Evolutionary conservation across 2,329 filamentous ascomycete species (phyloP).

Genomic region (Fusarium humuli): DNA sequence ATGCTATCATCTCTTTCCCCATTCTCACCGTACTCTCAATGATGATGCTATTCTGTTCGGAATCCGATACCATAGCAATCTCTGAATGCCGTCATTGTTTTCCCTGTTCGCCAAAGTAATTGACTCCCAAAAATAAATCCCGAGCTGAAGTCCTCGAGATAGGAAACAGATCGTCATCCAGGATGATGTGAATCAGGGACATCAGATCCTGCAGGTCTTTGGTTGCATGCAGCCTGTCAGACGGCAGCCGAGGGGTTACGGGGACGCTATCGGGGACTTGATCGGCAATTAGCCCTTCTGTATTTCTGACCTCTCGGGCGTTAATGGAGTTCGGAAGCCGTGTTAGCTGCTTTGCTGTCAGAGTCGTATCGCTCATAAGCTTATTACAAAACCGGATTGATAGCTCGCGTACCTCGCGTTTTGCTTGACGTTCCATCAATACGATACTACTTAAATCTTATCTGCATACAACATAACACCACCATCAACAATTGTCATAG

Average conservation of each 20-base stretch:
- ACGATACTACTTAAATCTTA: not conserved
- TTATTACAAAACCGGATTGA: conserved; percentile 9
- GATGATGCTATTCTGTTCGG: not conserved
- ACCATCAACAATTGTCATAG: not conserved
- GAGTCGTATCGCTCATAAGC: not conserved
- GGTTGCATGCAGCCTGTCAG: conserved; percentile 1
- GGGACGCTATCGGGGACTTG: conserved; percentile 17
- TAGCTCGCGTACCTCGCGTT: not conserved
- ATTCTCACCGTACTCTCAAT: not conserved
- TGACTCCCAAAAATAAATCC: not conserved
- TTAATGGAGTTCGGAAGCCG: conserved; percentile 22
- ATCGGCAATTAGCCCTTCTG: not conserved
- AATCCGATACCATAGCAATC: conserved; percentile 6
- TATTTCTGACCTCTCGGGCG: not conserved
- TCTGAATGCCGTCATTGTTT: not conserved
- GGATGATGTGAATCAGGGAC: not conserved
- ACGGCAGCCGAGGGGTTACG: conserved; percentile 27
- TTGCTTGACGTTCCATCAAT: not conserved
- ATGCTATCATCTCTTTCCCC: not conserved
- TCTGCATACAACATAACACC: not conserved
- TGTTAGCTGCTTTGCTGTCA: not conserved
- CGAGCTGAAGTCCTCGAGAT: conserved; percentile 18
- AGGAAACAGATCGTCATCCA: not conserved
- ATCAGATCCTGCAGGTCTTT: not conserved
- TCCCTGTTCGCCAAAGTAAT: not conserved